These are phyloP conservation scores for Paracamarosporium sp. DNA, from an alignment of 2,329 filamentous ascomycete species.

Conservation along the genomic window DNA sequence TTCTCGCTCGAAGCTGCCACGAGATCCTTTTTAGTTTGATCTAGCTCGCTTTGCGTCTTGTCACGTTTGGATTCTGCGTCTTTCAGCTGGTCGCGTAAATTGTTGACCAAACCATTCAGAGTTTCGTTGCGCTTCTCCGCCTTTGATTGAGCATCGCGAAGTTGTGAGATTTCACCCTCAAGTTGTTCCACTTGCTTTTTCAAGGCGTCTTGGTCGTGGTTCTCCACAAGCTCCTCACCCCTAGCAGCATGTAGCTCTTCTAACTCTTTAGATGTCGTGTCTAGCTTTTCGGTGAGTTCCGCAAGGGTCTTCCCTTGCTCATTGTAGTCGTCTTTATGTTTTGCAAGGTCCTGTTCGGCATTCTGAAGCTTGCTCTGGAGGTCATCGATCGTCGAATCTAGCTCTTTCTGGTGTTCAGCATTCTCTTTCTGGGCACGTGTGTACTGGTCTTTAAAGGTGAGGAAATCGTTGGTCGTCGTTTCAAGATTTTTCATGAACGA, in stretches of 20 bases:
- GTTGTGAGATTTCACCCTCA: conserved; percentile 36
- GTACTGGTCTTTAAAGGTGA: conserved; percentile 60
- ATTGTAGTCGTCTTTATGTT: conserved; percentile 48
- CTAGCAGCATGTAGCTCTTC: conserved; percentile 52
- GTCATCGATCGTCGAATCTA: conserved; percentile 33
- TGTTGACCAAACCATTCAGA: conserved; percentile 62
- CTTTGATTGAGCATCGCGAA: conserved; percentile 40
- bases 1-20: conserved; percentile 26
- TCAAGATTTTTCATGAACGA: conserved; percentile 66
- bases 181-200: conserved; percentile 37
- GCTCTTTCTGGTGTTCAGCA: conserved; percentile 35
- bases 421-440: conserved; percentile 48
- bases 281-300: conserved; percentile 39
- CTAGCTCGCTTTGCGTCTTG: conserved; percentile 52
- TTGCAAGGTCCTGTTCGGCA: conserved; percentile 55
- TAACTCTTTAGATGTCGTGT: conserved; percentile 53
- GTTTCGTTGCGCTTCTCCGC: conserved; percentile 62
- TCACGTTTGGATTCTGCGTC: conserved; percentile 59
- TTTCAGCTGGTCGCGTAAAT: conserved; percentile 60
- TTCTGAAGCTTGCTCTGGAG: conserved; percentile 39
- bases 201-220: conserved; percentile 34
- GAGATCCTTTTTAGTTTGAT: conserved; percentile 38
- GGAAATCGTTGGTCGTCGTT: conserved; percentile 69
- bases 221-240: conserved; percentile 38
- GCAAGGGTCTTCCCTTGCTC: conserved; percentile 51